Evolutionary conservation across 192 early-diverging fungal genomes (phyloP).

Genomic region (Rhizophagus clarus): DNA sequence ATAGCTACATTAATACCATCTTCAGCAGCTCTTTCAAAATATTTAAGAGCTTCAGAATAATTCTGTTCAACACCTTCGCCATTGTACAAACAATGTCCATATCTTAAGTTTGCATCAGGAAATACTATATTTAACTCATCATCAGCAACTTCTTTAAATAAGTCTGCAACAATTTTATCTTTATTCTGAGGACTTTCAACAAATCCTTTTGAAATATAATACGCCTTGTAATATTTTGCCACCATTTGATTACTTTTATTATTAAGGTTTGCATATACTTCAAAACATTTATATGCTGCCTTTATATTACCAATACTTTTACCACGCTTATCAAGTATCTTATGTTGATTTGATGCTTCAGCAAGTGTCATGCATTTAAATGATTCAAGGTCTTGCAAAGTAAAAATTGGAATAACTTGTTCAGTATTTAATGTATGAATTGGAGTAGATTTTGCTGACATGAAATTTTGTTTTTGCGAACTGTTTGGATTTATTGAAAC

Average conservation of each 20-base stretch:
- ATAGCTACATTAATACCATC: neutral
- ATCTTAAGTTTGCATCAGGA: neutral
- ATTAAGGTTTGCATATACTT: neutral
- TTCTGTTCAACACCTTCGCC: neutral
- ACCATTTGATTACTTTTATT: neutral
- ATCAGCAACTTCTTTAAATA: slow-evolving; percentile 7
- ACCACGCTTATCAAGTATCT: neutral
- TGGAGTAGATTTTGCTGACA: neutral
- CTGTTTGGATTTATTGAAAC: no score
- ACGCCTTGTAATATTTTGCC: neutral
- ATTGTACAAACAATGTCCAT: neutral
- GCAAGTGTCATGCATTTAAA: neutral
- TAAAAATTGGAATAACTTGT: neutral
- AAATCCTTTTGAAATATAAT: neutral
- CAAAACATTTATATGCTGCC: neutral
- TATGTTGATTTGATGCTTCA: neutral
- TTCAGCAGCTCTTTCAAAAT: no score
- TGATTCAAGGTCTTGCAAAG: neutral
- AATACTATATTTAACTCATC: neutral
- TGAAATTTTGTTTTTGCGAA: no score
- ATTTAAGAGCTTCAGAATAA: no score
- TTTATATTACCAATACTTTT: neutral
- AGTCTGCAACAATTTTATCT: no score
- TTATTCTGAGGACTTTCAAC: neutral
- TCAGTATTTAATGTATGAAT: neutral